Base-by-base conservation (phyloP, 2,329 filamentous ascomycete genomes). In the Trichoderma asperellum region DNA sequence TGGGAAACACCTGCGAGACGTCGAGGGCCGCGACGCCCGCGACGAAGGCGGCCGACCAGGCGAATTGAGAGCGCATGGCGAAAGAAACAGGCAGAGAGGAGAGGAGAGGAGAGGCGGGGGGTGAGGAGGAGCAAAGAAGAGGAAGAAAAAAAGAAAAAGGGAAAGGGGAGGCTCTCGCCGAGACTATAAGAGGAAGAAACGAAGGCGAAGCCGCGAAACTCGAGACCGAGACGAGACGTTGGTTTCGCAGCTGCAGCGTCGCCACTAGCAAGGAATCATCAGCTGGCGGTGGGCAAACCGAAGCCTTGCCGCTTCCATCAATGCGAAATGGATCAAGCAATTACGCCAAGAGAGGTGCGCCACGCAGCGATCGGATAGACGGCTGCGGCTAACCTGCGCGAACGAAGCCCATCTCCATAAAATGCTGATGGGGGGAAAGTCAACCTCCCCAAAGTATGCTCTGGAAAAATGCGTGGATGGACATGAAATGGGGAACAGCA, bases 41-140 rank as follows among this genome's bases (percentile, higher is more conserved):
- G 14, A 76, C 73, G 69, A 73, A 70, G 47, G 75, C 73, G 40
- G 75, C 72, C 47, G 71, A 73, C 71, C 74, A 57, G 18, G 72
- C 74, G 56, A 76, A 55, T 21, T 69, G 62, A 53, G 71, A 69
- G 27, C 72, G 63, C 75, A 77, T 77, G 70, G 21, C 49, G 68
- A 18, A 52, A 32, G 12, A n/a, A 37, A 18, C 16, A n/a, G 10
- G 59, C 53, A 11, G 43, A 53, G 34, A 35, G 24, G 64, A 37
- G 57, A 27, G 55, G 32, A 59, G 53, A 43, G 24, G 24, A 35
- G 49, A 21, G 34, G 53, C 27, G 35, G 37, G 18, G 43, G 56
- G 47, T 58, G 53, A 49, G 49, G 24, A 34, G 35, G 12, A 34
- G 2, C 8, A 21, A 21, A n/a, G 35, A 14, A 35, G 10, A 35